phyloP scores from a whole-genome alignment of 139 green algal species.

The Klebsormidium nitens region DNA sequence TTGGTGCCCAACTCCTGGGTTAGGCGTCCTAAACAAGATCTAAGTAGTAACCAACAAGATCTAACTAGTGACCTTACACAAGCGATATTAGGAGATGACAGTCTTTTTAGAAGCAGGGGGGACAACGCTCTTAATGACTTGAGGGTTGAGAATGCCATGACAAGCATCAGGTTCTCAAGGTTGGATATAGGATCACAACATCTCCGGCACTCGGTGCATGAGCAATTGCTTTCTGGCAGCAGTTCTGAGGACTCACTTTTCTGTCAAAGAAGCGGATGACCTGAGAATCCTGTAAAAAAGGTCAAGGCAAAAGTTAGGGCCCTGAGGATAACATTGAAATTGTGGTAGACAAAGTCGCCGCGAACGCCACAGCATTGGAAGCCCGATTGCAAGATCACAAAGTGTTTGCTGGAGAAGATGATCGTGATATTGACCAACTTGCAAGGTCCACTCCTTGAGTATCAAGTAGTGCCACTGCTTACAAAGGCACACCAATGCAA shows the following conservation, averaged over 20 bases:
- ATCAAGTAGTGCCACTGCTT: not conserved
- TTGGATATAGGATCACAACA: conserved; percentile 12
- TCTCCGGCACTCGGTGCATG: not conserved
- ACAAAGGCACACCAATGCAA: not conserved
- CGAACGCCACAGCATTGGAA: not conserved
- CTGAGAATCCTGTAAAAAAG: conserved; percentile 9
- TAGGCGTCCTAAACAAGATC: not conserved
- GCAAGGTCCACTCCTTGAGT: not conserved
- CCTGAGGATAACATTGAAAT: not conserved
- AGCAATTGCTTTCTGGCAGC: not conserved
- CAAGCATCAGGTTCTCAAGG: no score
- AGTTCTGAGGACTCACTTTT: conserved; percentile 2
- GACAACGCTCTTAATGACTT: not conserved
- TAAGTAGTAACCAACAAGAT: conserved; percentile 1
- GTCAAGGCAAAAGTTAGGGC: not conserved
- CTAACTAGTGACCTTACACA: not conserved
- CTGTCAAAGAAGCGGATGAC: conserved; percentile 34
- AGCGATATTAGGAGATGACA: not conserved
- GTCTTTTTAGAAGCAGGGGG: not conserved
- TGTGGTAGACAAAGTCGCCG: not conserved
- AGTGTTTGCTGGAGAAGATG: not conserved
- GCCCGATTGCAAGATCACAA: not conserved
- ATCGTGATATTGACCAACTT: conserved; percentile 4
- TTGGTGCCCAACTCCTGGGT: not conserved
- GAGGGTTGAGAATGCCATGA: not conserved